phyloP scores from a whole-genome alignment of 805 yeast genomes.

The Wickerhamiella australiensis region DNA sequence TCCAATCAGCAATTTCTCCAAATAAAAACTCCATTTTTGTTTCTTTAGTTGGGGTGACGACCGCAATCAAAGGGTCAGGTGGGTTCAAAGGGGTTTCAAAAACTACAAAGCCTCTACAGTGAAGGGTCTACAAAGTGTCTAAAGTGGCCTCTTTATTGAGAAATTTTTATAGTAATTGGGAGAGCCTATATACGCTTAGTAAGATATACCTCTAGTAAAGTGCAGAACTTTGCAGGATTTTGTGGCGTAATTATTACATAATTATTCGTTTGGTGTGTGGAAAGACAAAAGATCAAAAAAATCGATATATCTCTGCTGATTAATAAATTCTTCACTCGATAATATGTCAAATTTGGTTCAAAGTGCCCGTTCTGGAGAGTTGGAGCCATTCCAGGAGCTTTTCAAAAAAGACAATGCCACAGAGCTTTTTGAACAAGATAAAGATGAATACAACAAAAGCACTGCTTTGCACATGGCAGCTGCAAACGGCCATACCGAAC shows the following conservation, averaged over 20 bases:
- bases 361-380: conserved; percentile 70
- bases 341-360: conserved; percentile 39
- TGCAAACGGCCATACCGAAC: conserved; percentile 79
- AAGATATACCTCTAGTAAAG: too few relatives aligned
- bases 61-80: background rate
- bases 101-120: too few relatives aligned
- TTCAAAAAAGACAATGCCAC: conserved; percentile 36
- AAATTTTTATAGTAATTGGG: too few relatives aligned
- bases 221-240: too few relatives aligned
- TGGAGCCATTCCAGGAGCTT: conserved; percentile 58
- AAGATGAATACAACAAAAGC: conserved; percentile 51
- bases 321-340: background rate
- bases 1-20: background rate
- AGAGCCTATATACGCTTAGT: too few relatives aligned
- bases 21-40: conserved; percentile 8
- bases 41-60: too few relatives aligned
- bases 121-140: background rate
- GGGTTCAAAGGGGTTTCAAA: too few relatives aligned
- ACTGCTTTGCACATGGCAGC: conserved; percentile 92
- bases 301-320: background rate
- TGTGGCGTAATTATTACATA: too few relatives aligned
- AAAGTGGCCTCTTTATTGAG: too few relatives aligned
- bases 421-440: conserved; percentile 37
- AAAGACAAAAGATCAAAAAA: too few relatives aligned
- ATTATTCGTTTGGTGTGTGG: too few relatives aligned